A percentile compares a stretch with the other conserved stretches of the same genome.
Evolutionary conservation across 768 basidiomycete species (phyloP).

Genomic region (Xanthoconium purpureum): DNA sequence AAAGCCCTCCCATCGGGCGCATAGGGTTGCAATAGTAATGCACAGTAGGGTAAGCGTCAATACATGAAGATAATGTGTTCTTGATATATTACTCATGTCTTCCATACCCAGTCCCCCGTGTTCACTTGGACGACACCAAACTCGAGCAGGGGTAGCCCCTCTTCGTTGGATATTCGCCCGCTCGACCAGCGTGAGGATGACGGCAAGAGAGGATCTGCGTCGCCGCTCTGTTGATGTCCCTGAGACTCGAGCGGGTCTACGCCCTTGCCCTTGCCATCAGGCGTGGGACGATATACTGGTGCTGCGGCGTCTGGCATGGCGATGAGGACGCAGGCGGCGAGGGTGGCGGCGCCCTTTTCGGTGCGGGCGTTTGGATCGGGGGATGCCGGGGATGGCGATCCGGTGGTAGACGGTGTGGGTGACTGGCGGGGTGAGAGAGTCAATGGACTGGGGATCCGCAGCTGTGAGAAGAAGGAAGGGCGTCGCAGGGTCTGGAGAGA

Average conservation of each 20-base stretch:
- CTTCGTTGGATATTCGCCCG: neutral
- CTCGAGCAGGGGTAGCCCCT: conserved; percentile 10
- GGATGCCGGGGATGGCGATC: neutral
- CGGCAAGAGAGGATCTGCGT: conserved; percentile 3
- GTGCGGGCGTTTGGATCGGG: neutral
- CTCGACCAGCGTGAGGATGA: neutral
- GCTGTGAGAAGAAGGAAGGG: conserved; percentile 4
- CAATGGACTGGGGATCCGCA: conserved; percentile 6
- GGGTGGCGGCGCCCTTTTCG: neutral
- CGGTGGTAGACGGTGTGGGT: neutral
- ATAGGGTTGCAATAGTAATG: no score
- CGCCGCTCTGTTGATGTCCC: neutral
- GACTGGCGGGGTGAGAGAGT: neutral
- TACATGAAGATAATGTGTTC: neutral
- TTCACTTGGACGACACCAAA: conserved; percentile 15
- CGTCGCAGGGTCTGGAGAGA: neutral
- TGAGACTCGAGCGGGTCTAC: conserved; percentile 7
- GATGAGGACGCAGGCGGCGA: conserved; percentile 20
- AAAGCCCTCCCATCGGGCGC: no score
- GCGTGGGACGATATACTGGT: neutral
- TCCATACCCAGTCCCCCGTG: conserved; percentile 4
- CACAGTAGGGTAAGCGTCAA: neutral
- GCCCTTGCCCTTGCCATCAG: conserved; percentile 19
- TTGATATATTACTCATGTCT: neutral
- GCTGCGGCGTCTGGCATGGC: conserved; percentile 21